A percentile compares a stretch with the other conserved stretches of the same genome.
Conservation (phyloP, 2,329 filamentous ascomycete species). For the Sporothrix luriei region DNA sequence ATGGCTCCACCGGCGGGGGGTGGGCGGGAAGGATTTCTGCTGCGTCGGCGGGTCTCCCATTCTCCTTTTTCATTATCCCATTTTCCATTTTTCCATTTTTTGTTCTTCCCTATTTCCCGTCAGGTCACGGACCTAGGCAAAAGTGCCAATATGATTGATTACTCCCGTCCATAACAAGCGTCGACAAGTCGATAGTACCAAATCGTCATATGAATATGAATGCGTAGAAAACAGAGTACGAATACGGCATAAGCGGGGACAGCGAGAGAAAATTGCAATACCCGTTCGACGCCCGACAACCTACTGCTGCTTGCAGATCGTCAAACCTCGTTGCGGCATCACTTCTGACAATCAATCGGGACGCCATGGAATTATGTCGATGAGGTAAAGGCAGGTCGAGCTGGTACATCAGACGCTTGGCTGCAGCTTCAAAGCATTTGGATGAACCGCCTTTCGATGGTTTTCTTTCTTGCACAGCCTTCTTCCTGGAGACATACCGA, state of each 20-base stretch:
- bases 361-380: slow-evolving; percentile 6
- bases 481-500: slow-evolving; percentile 12
- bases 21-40: slow-evolving; percentile 12
- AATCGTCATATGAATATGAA: not conserved
- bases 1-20: not conserved
- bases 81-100: not conserved
- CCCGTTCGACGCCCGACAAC: not conserved
- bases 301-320: not conserved
- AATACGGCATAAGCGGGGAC: not conserved
- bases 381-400: too few species aligned
- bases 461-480: slow-evolving; percentile 10
- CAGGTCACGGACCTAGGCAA: not conserved
- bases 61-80: not conserved
- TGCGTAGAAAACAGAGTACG: not conserved
- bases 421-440: not conserved
- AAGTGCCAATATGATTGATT: slow-evolving; percentile 1
- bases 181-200: not conserved
- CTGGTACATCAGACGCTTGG: not conserved
- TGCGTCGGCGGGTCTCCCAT: not conserved
- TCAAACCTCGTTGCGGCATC: slow-evolving; percentile 6
- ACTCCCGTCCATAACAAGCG: not conserved
- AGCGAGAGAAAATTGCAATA: not conserved
- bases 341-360: not conserved
- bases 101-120: not conserved
- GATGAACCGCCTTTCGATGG: not conserved